A percentile compares a stretch with the other conserved stretches of the same genome.
These are phyloP conservation scores for Santalum album DNA, from an alignment of 164 flowering plant species.

Conservation along the genomic window DNA sequence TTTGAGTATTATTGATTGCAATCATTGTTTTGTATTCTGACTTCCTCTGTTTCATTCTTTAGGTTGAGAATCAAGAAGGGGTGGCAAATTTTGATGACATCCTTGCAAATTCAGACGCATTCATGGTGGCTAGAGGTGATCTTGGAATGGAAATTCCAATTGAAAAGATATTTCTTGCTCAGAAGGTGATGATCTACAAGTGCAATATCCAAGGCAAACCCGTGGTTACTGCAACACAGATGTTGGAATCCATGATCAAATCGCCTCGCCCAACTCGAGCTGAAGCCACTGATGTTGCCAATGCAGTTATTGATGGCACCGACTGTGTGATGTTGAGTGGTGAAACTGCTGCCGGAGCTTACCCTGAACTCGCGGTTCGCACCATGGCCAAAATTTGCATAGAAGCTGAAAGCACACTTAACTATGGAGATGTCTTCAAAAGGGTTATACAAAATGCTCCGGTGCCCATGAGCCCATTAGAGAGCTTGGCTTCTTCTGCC, in stretches of 20 bases:
- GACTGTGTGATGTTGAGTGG: conserved; percentile 95
- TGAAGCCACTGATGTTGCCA: conserved; percentile 78
- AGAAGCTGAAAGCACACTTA: conserved; percentile 77
- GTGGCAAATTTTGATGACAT: conserved; percentile 88
- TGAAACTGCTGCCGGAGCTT: conserved; percentile 91
- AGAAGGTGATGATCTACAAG: conserved; percentile 85
- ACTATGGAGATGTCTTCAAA: conserved; percentile 68
- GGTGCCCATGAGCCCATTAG: conserved; percentile 88
- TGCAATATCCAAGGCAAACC: conserved; percentile 92
- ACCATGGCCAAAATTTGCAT: conserved; percentile 83
- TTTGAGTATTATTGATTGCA: too few species aligned
- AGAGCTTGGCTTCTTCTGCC: conserved; percentile 77
- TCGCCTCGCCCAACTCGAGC: conserved; percentile 88
- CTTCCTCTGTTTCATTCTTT: conserved; percentile 1
- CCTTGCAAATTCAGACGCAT: conserved; percentile 74
- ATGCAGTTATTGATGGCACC: conserved; percentile 77
- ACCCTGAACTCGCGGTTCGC: conserved; percentile 74
- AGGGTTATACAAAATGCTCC: conserved; percentile 57
- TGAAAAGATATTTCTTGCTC: conserved; percentile 78
- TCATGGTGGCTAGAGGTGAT: conserved; percentile 77
- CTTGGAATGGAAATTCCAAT: conserved; percentile 90
- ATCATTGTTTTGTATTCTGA: too few species aligned
- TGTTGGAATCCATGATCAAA: conserved; percentile 87
- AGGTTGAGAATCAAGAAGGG: conserved; percentile 96
- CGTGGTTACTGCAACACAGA: conserved; percentile 80